These are phyloP conservation scores for Castanea sativa DNA, from an alignment of 306 rosid genomes.

Conservation along the genomic window DNA sequence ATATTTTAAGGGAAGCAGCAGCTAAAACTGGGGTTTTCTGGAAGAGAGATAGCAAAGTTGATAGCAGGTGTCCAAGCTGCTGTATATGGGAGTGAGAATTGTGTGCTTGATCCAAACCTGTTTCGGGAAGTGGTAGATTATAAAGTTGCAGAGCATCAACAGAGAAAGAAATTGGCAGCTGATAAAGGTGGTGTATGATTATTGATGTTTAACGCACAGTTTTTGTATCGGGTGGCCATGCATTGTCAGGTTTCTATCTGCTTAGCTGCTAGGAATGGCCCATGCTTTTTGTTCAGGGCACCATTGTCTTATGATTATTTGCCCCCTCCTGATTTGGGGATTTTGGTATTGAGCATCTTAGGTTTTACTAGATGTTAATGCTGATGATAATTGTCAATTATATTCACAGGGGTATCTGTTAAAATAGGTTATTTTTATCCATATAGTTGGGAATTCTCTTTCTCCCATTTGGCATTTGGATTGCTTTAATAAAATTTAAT, in stretches of 20 bases:
- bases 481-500: not conserved
- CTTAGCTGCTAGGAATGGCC: slow-evolving; percentile 7
- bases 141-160: slow-evolving; percentile 95
- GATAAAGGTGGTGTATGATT: slow-evolving; percentile 41
- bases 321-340: slow-evolving; percentile 40
- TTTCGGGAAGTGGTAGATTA: slow-evolving; percentile 91
- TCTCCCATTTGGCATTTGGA: not conserved
- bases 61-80: slow-evolving; percentile 98
- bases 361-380: not conserved
- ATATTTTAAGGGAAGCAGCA: slow-evolving; percentile 79
- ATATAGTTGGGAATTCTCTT: not conserved
- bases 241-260: not conserved
- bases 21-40: slow-evolving; percentile 83
- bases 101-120: slow-evolving; percentile 72
- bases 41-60: slow-evolving; percentile 93
- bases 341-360: slow-evolving; percentile 30
- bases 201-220: slow-evolving; percentile 7
- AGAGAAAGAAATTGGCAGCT: slow-evolving; percentile 76
- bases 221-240: slow-evolving; percentile 8
- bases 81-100: slow-evolving; percentile 79
- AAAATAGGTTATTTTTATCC: not conserved
- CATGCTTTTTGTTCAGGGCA: slow-evolving; percentile 22
- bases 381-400: not conserved
- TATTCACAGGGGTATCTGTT: not conserved
- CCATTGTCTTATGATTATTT: slow-evolving; percentile 36